phyloP scores from a whole-genome alignment of 2,329 filamentous ascomycete genomes.

The Phialophora expanda region DNA sequence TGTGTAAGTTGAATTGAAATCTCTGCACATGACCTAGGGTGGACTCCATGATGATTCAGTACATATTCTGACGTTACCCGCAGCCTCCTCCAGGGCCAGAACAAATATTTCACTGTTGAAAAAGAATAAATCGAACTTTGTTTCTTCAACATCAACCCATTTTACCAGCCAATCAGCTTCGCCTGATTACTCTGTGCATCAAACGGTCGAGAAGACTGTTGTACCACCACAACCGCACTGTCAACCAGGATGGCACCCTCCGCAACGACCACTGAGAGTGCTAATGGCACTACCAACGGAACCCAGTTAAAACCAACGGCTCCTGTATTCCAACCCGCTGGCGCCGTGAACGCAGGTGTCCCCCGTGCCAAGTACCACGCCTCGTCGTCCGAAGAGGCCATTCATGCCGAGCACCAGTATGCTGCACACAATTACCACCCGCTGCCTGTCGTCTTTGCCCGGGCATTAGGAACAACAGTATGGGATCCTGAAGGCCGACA shows the following conservation, averaged over 20 bases:
- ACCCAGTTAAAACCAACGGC: constrained; percentile 49
- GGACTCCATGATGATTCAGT: constrained; percentile 21
- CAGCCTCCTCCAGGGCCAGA: not conserved
- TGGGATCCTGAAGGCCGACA: constrained; percentile 97
- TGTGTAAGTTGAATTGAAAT: constrained; percentile 31
- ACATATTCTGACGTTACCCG: constrained; percentile 26
- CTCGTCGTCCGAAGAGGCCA: constrained; percentile 77
- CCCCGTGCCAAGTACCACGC: constrained; percentile 67
- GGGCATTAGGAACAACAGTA: constrained; percentile 81
- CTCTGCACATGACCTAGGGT: constrained; percentile 38
- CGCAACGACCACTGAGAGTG: constrained; percentile 26
- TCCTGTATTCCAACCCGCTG: constrained; percentile 47
- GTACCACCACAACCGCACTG: not conserved
- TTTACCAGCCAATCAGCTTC: constrained; percentile 29
- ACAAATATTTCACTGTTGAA: constrained; percentile 11
- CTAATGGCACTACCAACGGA: constrained; percentile 29
- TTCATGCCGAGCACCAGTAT: constrained; percentile 77
- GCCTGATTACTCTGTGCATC: constrained; percentile 15
- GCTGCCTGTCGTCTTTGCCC: constrained; percentile 88
- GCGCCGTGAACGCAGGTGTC: constrained; percentile 40
- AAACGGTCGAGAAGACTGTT: not conserved
- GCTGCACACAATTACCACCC: constrained; percentile 99
- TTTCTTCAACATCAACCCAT: constrained; percentile 9
- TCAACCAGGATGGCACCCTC: constrained; percentile 31
- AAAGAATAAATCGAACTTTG: constrained; percentile 7